Evolutionary conservation across 176 grass and related monocot genomes (phyloP).

Genomic region (Oryza meyeriana): DNA sequence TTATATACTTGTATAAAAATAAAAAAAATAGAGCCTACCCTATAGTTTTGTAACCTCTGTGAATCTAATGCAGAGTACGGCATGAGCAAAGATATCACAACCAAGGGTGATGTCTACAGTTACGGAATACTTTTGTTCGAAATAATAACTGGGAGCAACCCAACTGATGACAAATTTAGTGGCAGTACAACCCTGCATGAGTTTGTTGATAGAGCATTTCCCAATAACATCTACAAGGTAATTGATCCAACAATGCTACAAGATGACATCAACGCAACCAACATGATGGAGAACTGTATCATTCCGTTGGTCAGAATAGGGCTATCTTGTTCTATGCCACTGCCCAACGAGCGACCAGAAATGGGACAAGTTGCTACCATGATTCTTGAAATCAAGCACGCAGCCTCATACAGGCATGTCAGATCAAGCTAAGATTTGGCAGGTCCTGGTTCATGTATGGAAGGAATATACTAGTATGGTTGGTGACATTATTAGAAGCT

Average conservation of each 20-base stretch:
- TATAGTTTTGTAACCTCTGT: not conserved
- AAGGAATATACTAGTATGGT: not conserved
- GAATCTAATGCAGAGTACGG: conserved; percentile 41
- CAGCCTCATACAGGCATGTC: not conserved
- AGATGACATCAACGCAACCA: not conserved
- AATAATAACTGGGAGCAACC: conserved; percentile 28
- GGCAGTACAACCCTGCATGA: conserved; percentile 1
- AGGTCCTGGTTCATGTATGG: not conserved
- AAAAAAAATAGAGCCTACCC: not conserved
- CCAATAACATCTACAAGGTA: not conserved
- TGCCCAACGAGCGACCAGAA: not conserved
- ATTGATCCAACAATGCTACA: conserved; percentile 11
- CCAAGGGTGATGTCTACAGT: conserved; percentile 46
- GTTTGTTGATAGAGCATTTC: conserved; percentile 22
- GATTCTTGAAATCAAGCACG: conserved; percentile 31
- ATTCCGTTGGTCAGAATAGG: conserved; percentile 37
- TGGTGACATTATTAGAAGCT: too few relatives aligned
- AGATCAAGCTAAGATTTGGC: not conserved
- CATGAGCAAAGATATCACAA: conserved; percentile 17
- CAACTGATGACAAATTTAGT: conserved; percentile 30
- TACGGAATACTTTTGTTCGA: conserved; percentile 47
- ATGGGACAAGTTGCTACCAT: conserved; percentile 28
- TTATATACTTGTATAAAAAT: too few relatives aligned
- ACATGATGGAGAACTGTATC: conserved; percentile 23
- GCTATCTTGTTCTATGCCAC: conserved; percentile 27